These are phyloP conservation scores for Schizochytrium sp. DNA, from an alignment of 108 stramenopile genomes.

Conservation along the genomic window DNA sequence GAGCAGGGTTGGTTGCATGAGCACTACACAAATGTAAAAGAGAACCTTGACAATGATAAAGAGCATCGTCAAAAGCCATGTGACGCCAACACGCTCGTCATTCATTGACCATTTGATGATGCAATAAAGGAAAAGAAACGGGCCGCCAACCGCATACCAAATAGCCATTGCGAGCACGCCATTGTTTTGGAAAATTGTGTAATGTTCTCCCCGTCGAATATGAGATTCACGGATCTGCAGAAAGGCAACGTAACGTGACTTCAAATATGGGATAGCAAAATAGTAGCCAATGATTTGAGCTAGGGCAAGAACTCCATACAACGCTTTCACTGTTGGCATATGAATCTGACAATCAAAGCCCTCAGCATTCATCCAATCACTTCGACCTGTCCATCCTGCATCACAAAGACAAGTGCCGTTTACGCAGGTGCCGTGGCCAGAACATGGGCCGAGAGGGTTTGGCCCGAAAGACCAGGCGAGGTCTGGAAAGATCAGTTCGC, in stretches of 20 bases:
- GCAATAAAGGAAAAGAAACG: constrained; percentile 36
- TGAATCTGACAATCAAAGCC: constrained; percentile 51
- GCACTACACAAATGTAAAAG: constrained; percentile 34
- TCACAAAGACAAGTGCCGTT: constrained; percentile 6
- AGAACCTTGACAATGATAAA: constrained; percentile 1
- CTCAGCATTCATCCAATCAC: constrained; percentile 49
- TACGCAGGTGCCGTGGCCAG: constrained; percentile 51
- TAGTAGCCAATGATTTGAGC: background rate
- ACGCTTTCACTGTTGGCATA: background rate
- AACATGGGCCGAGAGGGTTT: constrained; percentile 2
- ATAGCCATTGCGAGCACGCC: background rate
- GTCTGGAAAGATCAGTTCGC: constrained; percentile 23
- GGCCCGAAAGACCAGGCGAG: background rate
- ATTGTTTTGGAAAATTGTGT: constrained; percentile 18
- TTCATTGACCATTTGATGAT: constrained; percentile 12
- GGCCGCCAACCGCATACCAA: constrained; percentile 22
- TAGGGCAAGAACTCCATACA: background rate
- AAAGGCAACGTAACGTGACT: background rate
- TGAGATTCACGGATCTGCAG: background rate
- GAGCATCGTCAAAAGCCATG: constrained; percentile 25
- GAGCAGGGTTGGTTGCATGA: constrained; percentile 31
- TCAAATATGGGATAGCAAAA: constrained; percentile 35
- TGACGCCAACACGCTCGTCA: constrained; percentile 59
- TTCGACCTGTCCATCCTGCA: constrained; percentile 50
- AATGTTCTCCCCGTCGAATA: background rate